Evolutionary conservation across 345 rosid genomes (phyloP).

Genomic region (Salix suchowensis): DNA sequence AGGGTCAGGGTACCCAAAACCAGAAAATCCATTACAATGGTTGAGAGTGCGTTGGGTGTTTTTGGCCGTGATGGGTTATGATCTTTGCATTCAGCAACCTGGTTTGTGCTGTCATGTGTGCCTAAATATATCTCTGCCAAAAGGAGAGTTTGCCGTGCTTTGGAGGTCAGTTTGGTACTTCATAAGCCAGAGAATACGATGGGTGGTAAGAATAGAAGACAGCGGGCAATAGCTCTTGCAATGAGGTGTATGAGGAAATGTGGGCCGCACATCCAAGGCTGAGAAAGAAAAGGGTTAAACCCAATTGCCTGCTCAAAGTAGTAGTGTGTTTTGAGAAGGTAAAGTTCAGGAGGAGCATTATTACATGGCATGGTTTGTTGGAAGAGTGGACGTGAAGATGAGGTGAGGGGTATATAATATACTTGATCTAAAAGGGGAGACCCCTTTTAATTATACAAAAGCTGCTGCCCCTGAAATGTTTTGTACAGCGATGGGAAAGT

Average conservation of each 20-base stretch:
- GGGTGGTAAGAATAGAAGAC: slow-evolving; percentile 26
- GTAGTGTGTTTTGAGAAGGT: slow-evolving; percentile 31
- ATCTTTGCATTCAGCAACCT: slow-evolving; percentile 65
- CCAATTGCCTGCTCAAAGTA: slow-evolving; percentile 35
- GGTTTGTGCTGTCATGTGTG: slow-evolving; percentile 71
- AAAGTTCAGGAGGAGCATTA: slow-evolving; percentile 32
- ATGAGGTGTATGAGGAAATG: slow-evolving; percentile 23
- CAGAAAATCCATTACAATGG: slow-evolving; percentile 79
- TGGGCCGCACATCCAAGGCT: slow-evolving; percentile 47
- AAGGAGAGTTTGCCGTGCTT: slow-evolving; percentile 20
- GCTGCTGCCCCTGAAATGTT: slow-evolving; percentile 9
- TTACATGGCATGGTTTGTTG: slow-evolving; percentile 45
- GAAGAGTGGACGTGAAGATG: slow-evolving; percentile 29
- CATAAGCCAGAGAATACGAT: slow-evolving; percentile 7
- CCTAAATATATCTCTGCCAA: slow-evolving; percentile 23
- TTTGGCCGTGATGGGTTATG: slow-evolving; percentile 55
- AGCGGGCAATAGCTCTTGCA: slow-evolving; percentile 21
- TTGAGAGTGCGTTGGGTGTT: slow-evolving; percentile 33
- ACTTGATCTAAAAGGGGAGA: slow-evolving; percentile 5
- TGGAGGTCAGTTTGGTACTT: slow-evolving; percentile 35
- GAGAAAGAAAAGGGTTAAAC: slow-evolving; percentile 53
- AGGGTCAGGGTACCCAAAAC: slow-evolving; percentile 75
- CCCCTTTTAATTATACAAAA: slow-evolving; percentile 13
- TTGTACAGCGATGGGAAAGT: slow-evolving; percentile 32
- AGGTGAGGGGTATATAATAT: not conserved